These are phyloP conservation scores for Flaveria floridana DNA, from an alignment of 140 eudicot species.

Conservation along the genomic window DNA sequence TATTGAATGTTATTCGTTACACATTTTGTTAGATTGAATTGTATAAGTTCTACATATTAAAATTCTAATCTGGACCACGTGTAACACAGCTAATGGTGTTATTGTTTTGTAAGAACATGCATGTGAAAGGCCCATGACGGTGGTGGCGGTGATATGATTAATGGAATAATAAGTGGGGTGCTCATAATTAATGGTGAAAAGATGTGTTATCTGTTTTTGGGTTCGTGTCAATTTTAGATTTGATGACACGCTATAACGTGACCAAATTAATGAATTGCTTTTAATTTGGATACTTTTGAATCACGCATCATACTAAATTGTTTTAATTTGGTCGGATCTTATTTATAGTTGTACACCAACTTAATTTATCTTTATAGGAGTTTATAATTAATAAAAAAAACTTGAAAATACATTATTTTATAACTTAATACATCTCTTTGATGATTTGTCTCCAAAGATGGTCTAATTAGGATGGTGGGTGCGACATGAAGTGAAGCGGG, in stretches of 20 bases:
- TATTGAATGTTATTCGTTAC: background rate
- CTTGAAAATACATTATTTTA: no score
- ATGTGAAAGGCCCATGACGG: background rate
- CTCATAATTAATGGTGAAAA: constrained; percentile 6
- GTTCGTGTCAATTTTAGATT: constrained; percentile 6
- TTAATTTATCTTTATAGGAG: no score
- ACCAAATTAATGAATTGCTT: background rate
- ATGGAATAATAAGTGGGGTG: background rate
- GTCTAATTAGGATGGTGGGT: no score
- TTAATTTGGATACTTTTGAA: constrained; percentile 4
- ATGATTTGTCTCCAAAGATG: no score
- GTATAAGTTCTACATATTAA: background rate
- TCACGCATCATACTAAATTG: background rate
- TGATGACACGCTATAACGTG: background rate
- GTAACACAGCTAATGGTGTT: constrained; percentile 13
- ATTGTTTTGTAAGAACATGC: background rate
- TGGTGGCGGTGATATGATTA: background rate
- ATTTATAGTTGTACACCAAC: no score
- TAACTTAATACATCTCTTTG: no score
- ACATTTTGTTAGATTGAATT: background rate
- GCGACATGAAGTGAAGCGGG: no score
- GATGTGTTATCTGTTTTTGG: constrained; percentile 8
- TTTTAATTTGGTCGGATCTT: background rate
- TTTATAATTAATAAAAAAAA: no score
- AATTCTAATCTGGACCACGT: background rate